Evolutionary conservation across 1,284 basidiomycete genomes (phyloP).

Genomic region (Flammula alnicola): DNA sequence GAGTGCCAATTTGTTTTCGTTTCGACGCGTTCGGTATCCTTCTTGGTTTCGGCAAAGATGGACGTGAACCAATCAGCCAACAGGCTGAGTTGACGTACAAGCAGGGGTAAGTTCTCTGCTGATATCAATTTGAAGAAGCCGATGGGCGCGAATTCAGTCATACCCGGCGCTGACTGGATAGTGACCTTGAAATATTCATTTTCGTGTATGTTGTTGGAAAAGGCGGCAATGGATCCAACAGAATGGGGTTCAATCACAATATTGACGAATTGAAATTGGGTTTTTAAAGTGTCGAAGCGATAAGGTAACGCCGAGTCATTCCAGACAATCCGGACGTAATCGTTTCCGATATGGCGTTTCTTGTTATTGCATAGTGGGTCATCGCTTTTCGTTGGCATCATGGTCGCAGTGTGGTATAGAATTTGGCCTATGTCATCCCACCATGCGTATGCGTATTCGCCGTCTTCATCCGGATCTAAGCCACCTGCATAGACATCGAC

Average conservation of each 20-base stretch:
- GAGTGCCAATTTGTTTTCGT: slow-evolving; percentile 90
- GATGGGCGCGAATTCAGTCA: slow-evolving; percentile 91
- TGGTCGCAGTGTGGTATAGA: slow-evolving; percentile 94
- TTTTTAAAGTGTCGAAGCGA: slow-evolving; percentile 88
- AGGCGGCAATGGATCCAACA: slow-evolving; percentile 79
- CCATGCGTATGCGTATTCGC: slow-evolving; percentile 97
- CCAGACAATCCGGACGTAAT: slow-evolving; percentile 95
- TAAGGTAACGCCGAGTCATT: slow-evolving; percentile 93
- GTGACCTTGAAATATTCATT: slow-evolving; percentile 93
- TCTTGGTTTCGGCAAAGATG: slow-evolving; percentile 78
- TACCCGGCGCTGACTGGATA: slow-evolving; percentile 83
- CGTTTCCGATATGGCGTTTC: slow-evolving; percentile 94
- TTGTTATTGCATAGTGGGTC: slow-evolving; percentile 81
- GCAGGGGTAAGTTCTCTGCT: slow-evolving; percentile 78
- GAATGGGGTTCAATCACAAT: slow-evolving; percentile 97
- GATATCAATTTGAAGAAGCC: slow-evolving; percentile 94
- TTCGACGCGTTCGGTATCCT: slow-evolving; percentile 72
- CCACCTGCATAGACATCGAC: slow-evolving; percentile 95
- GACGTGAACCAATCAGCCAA: slow-evolving; percentile 88
- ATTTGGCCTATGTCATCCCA: slow-evolving; percentile 98
- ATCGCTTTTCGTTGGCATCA: slow-evolving; percentile 86
- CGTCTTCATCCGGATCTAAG: slow-evolving; percentile 86
- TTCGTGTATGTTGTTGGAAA: slow-evolving; percentile 79
- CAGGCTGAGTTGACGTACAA: slow-evolving; percentile 86
- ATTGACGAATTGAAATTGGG: slow-evolving; percentile 97